Evolutionary conservation across 305 asterid species (phyloP), one percentile per base, ranked within the genome.

Genomic region (Solanum hybrid): DNA sequence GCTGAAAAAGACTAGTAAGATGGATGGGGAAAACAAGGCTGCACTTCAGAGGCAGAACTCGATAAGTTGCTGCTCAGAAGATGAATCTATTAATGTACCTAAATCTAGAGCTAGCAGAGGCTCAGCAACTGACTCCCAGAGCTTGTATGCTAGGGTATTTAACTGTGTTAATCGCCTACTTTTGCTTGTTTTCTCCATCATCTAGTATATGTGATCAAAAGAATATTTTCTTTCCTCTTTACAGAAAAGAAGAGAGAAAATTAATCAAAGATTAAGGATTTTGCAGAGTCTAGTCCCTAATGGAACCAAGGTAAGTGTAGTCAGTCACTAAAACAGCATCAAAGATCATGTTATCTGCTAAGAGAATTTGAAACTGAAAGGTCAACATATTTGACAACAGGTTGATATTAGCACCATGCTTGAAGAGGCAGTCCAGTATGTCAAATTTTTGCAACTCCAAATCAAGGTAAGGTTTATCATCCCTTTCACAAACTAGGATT

Each of bases 391-490:
- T 29, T 31, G 11, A 84, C n/a, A 37, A 84, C 26, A 84, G 87
- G 98, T 97, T 89, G 97, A 96, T 90, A 94, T 97, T 86, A 97
- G 99, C 93, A 96, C 99, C 73, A 97, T 97, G 98, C 96, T 97
- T 67, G 99, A 97, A 93, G 98, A 97, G 90, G 98, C 99, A 33
- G 99, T 96, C 86, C 94, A 93, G 7, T 95, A 97, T 91, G 98
- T 97, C 42, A 97, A 97, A 91, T 96, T 96, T 74, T 88, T 97
- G 90, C 99, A 95, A 94, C 98, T 96, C 87, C 99, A 96, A 90
- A 96, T 97, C 91, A 95, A 97, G 97, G 97, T 95, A 93, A 31
- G 3, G 51, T 37, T 22, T 83, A 46, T 29, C 1, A 11, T 29
- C 87, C 29, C 14, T 42, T 77, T 11, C 37, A 31, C 33, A 36